Conservation (phyloP, 1,284 basidiomycete genomes). For the Sporisorium scitamineum region DNA sequence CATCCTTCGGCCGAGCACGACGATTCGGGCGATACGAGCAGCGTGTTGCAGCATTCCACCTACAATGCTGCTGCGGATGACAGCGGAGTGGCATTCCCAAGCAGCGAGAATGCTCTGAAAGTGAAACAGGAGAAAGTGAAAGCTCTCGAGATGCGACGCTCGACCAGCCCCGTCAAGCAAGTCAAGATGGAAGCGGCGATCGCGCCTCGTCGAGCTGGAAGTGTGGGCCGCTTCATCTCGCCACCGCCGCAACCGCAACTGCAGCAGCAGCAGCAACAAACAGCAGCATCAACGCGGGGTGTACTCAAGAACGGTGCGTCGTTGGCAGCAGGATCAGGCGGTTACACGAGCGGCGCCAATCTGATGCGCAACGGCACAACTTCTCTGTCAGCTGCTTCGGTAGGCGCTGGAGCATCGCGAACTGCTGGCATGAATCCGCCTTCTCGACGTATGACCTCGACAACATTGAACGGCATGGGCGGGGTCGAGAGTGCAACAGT, state of each 20-base stretch:
- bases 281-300: not conserved
- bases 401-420: slow-evolving; percentile 1
- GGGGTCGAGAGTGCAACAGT: not conserved
- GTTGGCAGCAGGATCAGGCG: not conserved
- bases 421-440: not conserved
- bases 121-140: slow-evolving; percentile 32
- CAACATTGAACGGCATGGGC: slow-evolving; percentile 12
- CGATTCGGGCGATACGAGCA: not conserved
- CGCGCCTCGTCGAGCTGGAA: slow-evolving; percentile 37
- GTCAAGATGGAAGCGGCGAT: slow-evolving; percentile 26
- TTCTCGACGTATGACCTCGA: slow-evolving; percentile 11
- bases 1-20: slow-evolving; percentile 2
- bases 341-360: slow-evolving; percentile 8
- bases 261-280: not conserved
- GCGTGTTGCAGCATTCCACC: slow-evolving; percentile 2
- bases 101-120: not conserved
- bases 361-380: slow-evolving; percentile 32
- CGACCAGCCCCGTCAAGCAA: slow-evolving; percentile 46
- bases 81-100: slow-evolving; percentile 34
- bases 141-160: slow-evolving; percentile 29
- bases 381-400: slow-evolving; percentile 18
- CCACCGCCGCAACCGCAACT: slow-evolving; percentile 22
- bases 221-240: slow-evolving; percentile 47
- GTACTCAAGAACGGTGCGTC: not conserved
- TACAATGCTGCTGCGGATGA: slow-evolving; percentile 30